phyloP scores from a whole-genome alignment of 2,329 filamentous ascomycete genomes.

The Zalaria obscura region DNA sequence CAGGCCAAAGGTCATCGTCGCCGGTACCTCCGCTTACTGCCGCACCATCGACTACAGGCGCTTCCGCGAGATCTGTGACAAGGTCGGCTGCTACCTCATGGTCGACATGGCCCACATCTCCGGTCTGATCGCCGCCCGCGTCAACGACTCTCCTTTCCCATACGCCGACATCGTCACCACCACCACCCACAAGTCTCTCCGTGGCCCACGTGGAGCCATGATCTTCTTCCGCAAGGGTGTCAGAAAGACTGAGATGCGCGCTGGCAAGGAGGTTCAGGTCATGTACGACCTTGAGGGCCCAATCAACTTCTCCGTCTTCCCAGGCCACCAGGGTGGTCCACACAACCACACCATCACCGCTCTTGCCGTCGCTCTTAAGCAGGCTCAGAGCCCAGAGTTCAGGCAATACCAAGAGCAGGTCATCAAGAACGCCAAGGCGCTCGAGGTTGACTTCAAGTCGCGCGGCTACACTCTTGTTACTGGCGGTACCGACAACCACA shows the following conservation, averaged over 20 bases:
- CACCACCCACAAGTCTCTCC: constrained; percentile 93
- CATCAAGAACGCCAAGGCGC: constrained; percentile 77
- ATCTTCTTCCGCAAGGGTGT: constrained; percentile 97
- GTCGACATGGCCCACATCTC: constrained; percentile 98
- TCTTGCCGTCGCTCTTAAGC: constrained; percentile 84
- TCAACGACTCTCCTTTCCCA: constrained; percentile 78
- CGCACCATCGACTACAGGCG: constrained; percentile 88
- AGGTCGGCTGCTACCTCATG: constrained; percentile 81
- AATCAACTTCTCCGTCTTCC: constrained; percentile 95
- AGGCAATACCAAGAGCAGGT: constrained; percentile 84
- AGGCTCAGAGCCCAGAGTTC: constrained; percentile 81
- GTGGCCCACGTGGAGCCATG: constrained; percentile 88
- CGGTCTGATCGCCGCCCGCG: constrained; percentile 80
- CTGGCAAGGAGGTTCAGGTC: constrained; percentile 54
- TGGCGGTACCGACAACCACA: constrained; percentile 93
- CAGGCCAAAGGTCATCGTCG: constrained; percentile 89
- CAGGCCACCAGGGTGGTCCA: constrained; percentile 91
- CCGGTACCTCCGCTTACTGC: constrained; percentile 90
- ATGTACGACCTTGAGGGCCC: constrained; percentile 82
- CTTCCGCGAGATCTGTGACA: constrained; percentile 82
- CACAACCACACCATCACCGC: constrained; percentile 99
- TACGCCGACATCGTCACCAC: constrained; percentile 93
- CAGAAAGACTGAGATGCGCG: constrained; percentile 68
- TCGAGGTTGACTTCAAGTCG: constrained; percentile 65
- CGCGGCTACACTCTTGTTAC: constrained; percentile 81